phyloP scores from a whole-genome alignment of 1,139 yeast genomes.

The Geotrichum cucujoidarum region DNA sequence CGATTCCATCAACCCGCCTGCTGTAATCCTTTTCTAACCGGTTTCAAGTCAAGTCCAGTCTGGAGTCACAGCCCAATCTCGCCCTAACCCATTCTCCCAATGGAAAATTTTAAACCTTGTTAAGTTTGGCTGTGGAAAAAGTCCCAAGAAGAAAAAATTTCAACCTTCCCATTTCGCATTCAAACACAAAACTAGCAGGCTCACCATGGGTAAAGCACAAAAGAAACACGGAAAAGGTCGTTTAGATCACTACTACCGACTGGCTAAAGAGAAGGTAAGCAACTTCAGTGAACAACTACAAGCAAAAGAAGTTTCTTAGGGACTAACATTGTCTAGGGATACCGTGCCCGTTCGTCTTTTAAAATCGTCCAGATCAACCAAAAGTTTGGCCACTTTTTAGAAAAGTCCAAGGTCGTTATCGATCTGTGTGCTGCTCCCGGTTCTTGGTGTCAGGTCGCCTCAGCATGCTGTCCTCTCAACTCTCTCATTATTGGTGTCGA shows the following conservation, averaged over 20 bases:
- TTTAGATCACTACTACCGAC: slow-evolving; percentile 91
- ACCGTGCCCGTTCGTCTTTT: slow-evolving; percentile 98
- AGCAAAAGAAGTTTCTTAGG: no score
- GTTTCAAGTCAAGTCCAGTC: no score
- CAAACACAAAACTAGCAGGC: no score
- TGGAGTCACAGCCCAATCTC: no score
- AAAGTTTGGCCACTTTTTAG: slow-evolving; percentile 90
- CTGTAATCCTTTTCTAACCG: no score
- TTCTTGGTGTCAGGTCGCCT: slow-evolving; percentile 99
- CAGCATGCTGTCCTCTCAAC: slow-evolving; percentile 85
- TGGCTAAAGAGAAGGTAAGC: slow-evolving; percentile 78
- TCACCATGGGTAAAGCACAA: slow-evolving; percentile 94
- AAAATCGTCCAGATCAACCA: slow-evolving; percentile 93
- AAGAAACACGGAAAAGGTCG: slow-evolving; percentile 98
- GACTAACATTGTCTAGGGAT: slow-evolving; percentile 47
- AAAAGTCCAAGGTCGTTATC: slow-evolving; percentile 92
- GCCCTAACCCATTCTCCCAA: slow-evolving; percentile 19
- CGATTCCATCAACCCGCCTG: no score
- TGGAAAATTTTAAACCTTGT: slow-evolving; percentile 3
- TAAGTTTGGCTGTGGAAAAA: not conserved
- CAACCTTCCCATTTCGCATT: slow-evolving; percentile 28
- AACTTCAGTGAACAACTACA: no score
- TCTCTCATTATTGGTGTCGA: slow-evolving; percentile 96
- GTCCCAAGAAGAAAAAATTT: slow-evolving; percentile 2
- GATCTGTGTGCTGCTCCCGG: slow-evolving; percentile 99